Conservation (phyloP, 306 rosid species). For the Ochetophila trinervis region DNA sequence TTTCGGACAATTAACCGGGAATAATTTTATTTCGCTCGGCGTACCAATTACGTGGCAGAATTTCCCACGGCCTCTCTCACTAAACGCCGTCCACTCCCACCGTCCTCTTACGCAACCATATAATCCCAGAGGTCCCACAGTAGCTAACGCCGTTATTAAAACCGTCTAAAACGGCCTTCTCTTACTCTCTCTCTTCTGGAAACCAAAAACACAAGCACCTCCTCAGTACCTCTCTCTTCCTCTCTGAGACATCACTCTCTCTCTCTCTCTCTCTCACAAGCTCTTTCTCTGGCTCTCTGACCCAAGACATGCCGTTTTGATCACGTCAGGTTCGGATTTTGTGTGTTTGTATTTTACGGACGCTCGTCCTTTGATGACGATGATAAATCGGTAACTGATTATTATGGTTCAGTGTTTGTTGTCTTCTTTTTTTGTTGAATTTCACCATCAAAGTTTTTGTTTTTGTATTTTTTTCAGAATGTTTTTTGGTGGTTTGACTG, state of each 20-base stretch:
- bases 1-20: no score
- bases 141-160: constrained; percentile 28
- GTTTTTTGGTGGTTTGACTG: constrained; percentile 11
- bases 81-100: constrained; percentile 21
- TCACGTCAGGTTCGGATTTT: constrained; percentile 19
- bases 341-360: constrained; percentile 4
- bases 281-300: constrained; percentile 13
- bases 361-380: neutral
- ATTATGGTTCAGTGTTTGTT: neutral
- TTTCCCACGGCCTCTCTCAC: neutral
- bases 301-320: constrained; percentile 10
- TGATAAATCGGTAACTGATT: constrained; percentile 10
- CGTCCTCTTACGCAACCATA: neutral
- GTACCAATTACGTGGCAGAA: constrained; percentile 1
- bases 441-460: neutral
- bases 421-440: neutral
- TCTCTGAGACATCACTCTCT: neutral
- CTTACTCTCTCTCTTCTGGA: constrained; percentile 8
- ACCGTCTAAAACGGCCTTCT: constrained; percentile 29
- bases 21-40: no score
- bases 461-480: neutral
- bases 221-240: constrained; percentile 1
- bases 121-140: no score
- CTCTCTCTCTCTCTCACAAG: constrained; percentile 20
- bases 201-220: neutral